Percentiles rank a stretch among this genome's conserved stretches.
phyloP scores from a whole-genome alignment of 805 yeast genomes.

The Aciculoconidium aculeatum region DNA sequence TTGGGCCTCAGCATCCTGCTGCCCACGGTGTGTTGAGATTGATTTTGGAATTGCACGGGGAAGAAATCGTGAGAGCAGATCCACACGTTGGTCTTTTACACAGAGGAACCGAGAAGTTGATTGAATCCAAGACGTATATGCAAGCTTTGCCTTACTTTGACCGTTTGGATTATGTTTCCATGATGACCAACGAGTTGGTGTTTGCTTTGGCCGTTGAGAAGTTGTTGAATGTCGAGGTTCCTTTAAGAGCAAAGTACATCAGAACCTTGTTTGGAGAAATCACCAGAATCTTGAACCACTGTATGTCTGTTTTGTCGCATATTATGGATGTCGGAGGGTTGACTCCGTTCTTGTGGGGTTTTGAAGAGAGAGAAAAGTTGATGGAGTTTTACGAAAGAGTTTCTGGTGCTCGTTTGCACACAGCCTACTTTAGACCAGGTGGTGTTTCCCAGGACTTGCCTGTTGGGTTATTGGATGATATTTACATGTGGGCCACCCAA shows the following conservation, averaged over 20 bases:
- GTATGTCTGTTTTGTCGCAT: conserved; percentile 81
- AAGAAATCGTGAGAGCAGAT: conserved; percentile 79
- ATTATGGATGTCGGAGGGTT: conserved; percentile 94
- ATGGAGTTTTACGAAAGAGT: conserved; percentile 92
- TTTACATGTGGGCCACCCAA: conserved; percentile 95
- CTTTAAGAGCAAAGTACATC: conserved; percentile 77
- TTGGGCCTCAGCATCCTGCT: conserved; percentile 94
- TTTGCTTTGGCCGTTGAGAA: conserved; percentile 82
- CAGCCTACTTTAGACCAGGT: conserved; percentile 87
- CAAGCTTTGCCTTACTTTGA: conserved; percentile 88
- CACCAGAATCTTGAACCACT: conserved; percentile 76
- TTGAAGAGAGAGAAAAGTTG: conserved; percentile 87
- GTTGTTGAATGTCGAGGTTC: conserved; percentile 77
- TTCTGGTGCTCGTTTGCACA: conserved; percentile 83
- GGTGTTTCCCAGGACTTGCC: conserved; percentile 89
- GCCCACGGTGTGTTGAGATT: conserved; percentile 89
- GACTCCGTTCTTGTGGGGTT: conserved; percentile 91
- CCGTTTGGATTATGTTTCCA: conserved; percentile 75
- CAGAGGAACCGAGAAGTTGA: conserved; percentile 85
- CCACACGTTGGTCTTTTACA: conserved; percentile 87
- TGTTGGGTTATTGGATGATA: conserved; percentile 79
- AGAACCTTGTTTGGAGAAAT: conserved; percentile 84
- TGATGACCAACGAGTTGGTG: conserved; percentile 90
- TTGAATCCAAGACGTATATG: conserved; percentile 79
- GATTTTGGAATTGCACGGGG: conserved; percentile 82